These are phyloP conservation scores for Lachancea meyersii DNA, from an alignment of 805 yeast genomes.

Conservation along the genomic window DNA sequence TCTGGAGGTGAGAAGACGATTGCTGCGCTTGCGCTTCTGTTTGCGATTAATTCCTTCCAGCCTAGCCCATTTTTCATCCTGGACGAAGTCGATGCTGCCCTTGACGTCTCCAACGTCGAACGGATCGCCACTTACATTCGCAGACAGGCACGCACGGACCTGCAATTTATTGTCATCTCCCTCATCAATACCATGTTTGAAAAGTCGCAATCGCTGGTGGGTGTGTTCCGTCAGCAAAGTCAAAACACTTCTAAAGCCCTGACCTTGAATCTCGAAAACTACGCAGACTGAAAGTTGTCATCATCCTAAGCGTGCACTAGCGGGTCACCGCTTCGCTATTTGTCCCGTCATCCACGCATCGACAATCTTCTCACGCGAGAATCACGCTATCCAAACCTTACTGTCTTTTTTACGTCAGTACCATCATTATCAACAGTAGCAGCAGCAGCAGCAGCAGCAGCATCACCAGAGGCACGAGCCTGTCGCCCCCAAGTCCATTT, in stretches of 20 bases:
- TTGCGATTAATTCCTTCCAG: constrained; percentile 83
- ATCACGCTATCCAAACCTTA: neutral
- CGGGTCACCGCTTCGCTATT: too few relatives aligned
- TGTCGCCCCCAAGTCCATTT: neutral
- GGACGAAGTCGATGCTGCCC: constrained; percentile 97
- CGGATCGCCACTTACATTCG: constrained; percentile 81
- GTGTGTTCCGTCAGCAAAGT: constrained; percentile 78
- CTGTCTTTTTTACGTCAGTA: neutral
- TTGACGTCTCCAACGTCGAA: constrained; percentile 82
- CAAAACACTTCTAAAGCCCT: constrained; percentile 68
- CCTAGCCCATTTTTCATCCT: constrained; percentile 95
- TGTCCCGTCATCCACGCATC: too few relatives aligned
- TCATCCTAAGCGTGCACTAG: too few relatives aligned
- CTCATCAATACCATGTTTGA: constrained; percentile 83
- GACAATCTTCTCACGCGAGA: too few relatives aligned
- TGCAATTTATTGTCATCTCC: constrained; percentile 90
- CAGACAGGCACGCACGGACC: constrained; percentile 63
- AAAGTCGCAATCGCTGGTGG: constrained; percentile 83
- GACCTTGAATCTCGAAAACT: constrained; percentile 63
- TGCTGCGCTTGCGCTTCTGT: constrained; percentile 88
- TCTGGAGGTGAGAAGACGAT: constrained; percentile 97
- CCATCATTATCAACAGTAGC: too few relatives aligned
- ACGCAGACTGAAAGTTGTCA: constrained; percentile 21
- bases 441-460: neutral
- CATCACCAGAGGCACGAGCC: too few relatives aligned